phyloP scores from a whole-genome alignment of 2,329 filamentous ascomycete species.

The Trichoderma cornu-damae region DNA sequence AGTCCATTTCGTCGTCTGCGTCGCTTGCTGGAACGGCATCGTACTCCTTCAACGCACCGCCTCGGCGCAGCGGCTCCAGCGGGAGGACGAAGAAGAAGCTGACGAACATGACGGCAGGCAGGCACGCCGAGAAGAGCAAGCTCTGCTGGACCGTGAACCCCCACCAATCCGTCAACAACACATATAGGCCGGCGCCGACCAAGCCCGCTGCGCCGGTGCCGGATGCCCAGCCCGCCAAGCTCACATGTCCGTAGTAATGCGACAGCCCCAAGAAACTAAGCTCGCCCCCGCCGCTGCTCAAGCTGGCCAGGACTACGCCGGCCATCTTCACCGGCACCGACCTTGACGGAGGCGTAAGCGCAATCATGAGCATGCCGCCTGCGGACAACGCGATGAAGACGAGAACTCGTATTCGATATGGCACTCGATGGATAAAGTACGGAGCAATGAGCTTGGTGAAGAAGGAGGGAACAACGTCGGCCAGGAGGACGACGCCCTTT shows the following conservation, averaged over 20 bases:
- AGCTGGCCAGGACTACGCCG: conserved; percentile 77
- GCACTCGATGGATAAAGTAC: conserved; percentile 86
- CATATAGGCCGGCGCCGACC: conserved; percentile 81
- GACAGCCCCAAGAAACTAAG: conserved; percentile 86
- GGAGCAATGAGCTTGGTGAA: conserved; percentile 81
- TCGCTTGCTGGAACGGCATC: conserved; percentile 45
- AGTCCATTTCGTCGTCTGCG: conserved; percentile 34
- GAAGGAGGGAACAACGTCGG: conserved; percentile 88
- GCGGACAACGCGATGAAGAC: conserved; percentile 70
- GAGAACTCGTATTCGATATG: conserved; percentile 70
- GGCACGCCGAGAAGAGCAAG: conserved; percentile 68
- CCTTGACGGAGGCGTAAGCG: conserved; percentile 62
- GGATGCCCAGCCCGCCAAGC: conserved; percentile 85
- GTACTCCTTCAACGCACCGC: conserved; percentile 46
- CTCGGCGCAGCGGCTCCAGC: conserved; percentile 50
- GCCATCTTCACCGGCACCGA: conserved; percentile 71
- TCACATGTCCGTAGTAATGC: conserved; percentile 85
- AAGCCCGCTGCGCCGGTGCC: conserved; percentile 87
- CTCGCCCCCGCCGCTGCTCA: conserved; percentile 83
- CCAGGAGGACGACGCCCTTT: conserved; percentile 87
- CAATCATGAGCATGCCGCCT: conserved; percentile 84
- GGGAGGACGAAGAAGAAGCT: conserved; percentile 84
- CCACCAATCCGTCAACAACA: conserved; percentile 75
- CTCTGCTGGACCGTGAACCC: conserved; percentile 69
- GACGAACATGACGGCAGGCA: conserved; percentile 76